phyloP scores from a whole-genome alignment of 495 filamentous ascomycete species.

The Articulospora tetracladia region DNA sequence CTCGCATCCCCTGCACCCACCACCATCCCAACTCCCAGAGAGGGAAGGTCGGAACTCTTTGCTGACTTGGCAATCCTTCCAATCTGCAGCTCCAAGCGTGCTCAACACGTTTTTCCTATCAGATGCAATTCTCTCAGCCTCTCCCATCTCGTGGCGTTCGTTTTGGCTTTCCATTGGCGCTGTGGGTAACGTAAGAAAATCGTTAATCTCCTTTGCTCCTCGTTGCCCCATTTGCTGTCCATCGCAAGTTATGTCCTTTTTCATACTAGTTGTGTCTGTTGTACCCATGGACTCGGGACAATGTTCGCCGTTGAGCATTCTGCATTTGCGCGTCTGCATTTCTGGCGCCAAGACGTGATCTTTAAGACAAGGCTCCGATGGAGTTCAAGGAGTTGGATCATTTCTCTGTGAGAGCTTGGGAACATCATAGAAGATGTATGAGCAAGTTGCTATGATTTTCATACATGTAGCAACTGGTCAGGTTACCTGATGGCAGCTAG shows the following conservation, averaged over 20 bases:
- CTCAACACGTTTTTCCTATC: not conserved
- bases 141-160: not conserved
- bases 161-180: conserved; percentile 1
- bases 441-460: too few relatives aligned
- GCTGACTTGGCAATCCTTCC: not conserved
- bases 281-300: not conserved
- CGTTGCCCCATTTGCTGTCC: not conserved
- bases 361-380: not conserved
- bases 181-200: not conserved
- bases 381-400: too few relatives aligned
- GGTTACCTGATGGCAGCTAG: not conserved
- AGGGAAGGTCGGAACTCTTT: not conserved
- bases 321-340: not conserved
- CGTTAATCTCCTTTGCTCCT: not conserved
- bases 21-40: not conserved
- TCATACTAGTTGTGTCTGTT: not conserved
- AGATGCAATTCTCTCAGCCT: not conserved
- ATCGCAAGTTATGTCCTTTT: not conserved
- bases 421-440: too few relatives aligned
- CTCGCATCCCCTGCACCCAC: not conserved
- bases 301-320: not conserved
- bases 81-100: not conserved
- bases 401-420: too few relatives aligned
- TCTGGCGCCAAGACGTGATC: not conserved
- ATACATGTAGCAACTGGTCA: too few relatives aligned